Conservation (phyloP, 176 grass and related monocot species). For the Aegilops longissima region DNA sequence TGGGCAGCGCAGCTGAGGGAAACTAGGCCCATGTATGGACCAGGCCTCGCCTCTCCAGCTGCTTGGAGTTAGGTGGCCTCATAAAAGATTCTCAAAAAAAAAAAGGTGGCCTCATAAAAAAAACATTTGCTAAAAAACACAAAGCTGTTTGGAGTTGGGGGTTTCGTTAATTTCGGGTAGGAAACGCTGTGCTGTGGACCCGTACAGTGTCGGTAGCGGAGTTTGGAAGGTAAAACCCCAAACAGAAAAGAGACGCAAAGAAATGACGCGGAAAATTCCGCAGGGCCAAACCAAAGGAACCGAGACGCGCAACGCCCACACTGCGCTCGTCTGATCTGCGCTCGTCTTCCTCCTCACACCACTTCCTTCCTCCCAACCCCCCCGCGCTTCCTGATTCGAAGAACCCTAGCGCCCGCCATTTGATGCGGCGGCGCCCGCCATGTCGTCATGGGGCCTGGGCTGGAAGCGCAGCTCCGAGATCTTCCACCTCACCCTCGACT, state of each 20-base stretch:
- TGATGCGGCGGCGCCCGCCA: constrained; percentile 50
- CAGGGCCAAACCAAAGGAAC: background rate
- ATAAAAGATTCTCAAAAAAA: too few relatives aligned
- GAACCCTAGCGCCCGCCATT: constrained; percentile 37
- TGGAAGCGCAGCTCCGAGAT: constrained; percentile 98
- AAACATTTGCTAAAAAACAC: too few relatives aligned
- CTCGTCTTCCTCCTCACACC: constrained; percentile 18
- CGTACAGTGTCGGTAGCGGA: constrained; percentile 25
- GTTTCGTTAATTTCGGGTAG: constrained; percentile 23
- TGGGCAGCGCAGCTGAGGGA: too few relatives aligned
- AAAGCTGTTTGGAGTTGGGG: background rate
- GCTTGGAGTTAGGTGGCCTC: too few relatives aligned
- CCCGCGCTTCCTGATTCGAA: constrained; percentile 3
- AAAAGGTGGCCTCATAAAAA: too few relatives aligned
- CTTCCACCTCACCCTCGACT: constrained; percentile 96
- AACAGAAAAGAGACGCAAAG: constrained; percentile 5
- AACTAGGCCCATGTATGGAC: too few relatives aligned
- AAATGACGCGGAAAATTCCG: constrained; percentile 14
- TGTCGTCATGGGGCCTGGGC: constrained; percentile 97
- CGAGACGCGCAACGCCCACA: constrained; percentile 13
- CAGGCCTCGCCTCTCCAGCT: too few relatives aligned
- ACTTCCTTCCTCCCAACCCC: constrained; percentile 9
- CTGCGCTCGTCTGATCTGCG: background rate
- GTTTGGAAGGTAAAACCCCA: constrained; percentile 47
- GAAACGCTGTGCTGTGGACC: constrained; percentile 14